These are phyloP conservation scores for Arthromyces matolae DNA, from an alignment of 768 basidiomycete genomes.

Conservation along the genomic window DNA sequence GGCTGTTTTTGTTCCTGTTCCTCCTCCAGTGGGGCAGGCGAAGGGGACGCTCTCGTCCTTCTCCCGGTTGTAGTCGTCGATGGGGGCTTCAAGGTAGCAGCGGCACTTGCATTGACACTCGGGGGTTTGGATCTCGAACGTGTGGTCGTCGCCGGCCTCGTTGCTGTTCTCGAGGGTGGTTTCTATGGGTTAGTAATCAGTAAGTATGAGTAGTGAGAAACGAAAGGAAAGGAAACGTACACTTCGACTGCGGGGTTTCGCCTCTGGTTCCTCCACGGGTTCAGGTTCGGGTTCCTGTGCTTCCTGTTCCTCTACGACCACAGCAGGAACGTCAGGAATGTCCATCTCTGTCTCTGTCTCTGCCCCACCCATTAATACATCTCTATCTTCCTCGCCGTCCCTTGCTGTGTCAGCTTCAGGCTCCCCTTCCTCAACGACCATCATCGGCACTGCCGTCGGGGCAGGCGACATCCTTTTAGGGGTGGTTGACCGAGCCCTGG, in stretches of 20 bases:
- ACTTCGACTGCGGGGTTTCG: too few species aligned
- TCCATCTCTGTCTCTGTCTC: neutral
- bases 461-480: too few species aligned
- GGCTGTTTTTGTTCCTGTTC: neutral
- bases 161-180: neutral
- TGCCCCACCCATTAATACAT: neutral
- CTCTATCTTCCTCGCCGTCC: neutral
- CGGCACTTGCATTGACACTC: constrained; percentile 1
- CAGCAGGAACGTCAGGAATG: neutral
- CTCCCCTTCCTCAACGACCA: too few species aligned
- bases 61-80: neutral
- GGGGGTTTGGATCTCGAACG: constrained; percentile 8
- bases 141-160: neutral
- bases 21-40: neutral
- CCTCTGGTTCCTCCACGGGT: neutral
- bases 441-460: too few species aligned
- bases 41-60: neutral
- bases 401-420: too few species aligned
- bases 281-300: neutral
- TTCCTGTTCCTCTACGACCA: neutral
- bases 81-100: neutral
- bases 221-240: neutral
- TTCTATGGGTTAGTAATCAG: neutral
- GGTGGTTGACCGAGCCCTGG: too few species aligned
- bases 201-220: neutral